Conservation (phyloP, 2,329 filamentous ascomycete genomes). For the Hypoxylon sp. region DNA sequence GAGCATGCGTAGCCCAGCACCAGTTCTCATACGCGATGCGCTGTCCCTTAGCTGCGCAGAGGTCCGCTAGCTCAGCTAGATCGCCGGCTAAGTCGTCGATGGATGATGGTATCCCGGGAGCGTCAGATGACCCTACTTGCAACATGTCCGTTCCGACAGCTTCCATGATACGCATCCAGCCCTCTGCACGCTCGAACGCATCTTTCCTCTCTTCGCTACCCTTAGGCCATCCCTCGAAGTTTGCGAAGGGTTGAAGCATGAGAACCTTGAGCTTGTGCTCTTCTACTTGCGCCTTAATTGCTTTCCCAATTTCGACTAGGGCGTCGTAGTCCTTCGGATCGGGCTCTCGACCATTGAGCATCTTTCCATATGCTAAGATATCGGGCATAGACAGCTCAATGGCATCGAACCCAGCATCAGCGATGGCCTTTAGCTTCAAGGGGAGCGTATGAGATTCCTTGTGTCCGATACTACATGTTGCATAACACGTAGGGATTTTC, state of each 20-base stretch:
- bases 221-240: slow-evolving; percentile 81
- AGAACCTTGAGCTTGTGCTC: slow-evolving; percentile 72
- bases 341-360: slow-evolving; percentile 64
- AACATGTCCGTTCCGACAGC: slow-evolving; percentile 78
- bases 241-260: slow-evolving; percentile 81
- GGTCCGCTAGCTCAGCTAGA: slow-evolving; percentile 73
- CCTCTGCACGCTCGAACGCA: slow-evolving; percentile 72
- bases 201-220: slow-evolving; percentile 71
- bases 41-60: slow-evolving; percentile 70
- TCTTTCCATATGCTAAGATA: slow-evolving; percentile 72
- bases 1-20: slow-evolving; percentile 82
- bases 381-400: slow-evolving; percentile 84
- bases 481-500: slow-evolving; percentile 51
- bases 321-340: slow-evolving; percentile 71
- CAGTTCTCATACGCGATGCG: slow-evolving; percentile 84
- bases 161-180: slow-evolving; percentile 81
- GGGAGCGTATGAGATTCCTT: slow-evolving; percentile 65
- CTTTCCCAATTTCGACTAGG: slow-evolving; percentile 67
- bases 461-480: slow-evolving; percentile 54
- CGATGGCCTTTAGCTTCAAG: slow-evolving; percentile 73
- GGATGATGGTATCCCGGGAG: slow-evolving; percentile 67
- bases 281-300: slow-evolving; percentile 69
- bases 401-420: slow-evolving; percentile 74
- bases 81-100: slow-evolving; percentile 70
- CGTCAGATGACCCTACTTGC: slow-evolving; percentile 77